Base-by-base conservation (phyloP, 2,329 filamentous ascomycete species). In the Beauveria asiatica region DNA sequence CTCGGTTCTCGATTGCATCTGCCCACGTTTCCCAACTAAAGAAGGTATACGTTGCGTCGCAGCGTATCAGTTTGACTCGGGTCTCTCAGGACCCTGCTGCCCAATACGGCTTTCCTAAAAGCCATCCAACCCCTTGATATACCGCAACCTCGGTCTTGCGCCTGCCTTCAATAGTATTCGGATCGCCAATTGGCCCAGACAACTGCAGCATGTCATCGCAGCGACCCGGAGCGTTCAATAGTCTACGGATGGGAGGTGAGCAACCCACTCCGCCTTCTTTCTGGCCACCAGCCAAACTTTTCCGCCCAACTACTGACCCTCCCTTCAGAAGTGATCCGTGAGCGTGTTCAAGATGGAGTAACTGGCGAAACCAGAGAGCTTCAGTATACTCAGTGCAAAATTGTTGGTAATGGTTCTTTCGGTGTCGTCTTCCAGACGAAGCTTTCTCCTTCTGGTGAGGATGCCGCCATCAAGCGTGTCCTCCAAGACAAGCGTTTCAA, bases 401-500 rank as follows among this genome's bases (percentile, higher is more conserved):
- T 99, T 70, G 94, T 99, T 53, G 94, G 94, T 74, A 99, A 99
- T 78, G 94, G 94, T 67, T 97, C 93, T 41, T 99, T 99, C 69
- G 94, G 94, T 66, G 93, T 99, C 55, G 94, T 99, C 65, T 99
- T 99, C 76, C 94, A 99, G 80, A 99, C 94, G 61, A 97, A 97
- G 80, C 84, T 99, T 70, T 93, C 93, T 63, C 94, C 94, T n/a
- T 94, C 90, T 65, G 93, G 93, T 65, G 94, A 99, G 76, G 94
- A 99, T 78, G 94, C 94, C 58, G 94, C 94, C 73, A 99, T 99
- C 82, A 99, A 99, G 83, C 88, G 94, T 69, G 94, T 99, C 62
- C 84, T 99, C 62, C 94, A 99, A 73, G 94, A 99, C 82, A 99
- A 99, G 83, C 87, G 94, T 73, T 99, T 99, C 87, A 99, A 99